Conservation (phyloP, 2,329 filamentous ascomycete genomes). For the Dissoconium aciculare region DNA sequence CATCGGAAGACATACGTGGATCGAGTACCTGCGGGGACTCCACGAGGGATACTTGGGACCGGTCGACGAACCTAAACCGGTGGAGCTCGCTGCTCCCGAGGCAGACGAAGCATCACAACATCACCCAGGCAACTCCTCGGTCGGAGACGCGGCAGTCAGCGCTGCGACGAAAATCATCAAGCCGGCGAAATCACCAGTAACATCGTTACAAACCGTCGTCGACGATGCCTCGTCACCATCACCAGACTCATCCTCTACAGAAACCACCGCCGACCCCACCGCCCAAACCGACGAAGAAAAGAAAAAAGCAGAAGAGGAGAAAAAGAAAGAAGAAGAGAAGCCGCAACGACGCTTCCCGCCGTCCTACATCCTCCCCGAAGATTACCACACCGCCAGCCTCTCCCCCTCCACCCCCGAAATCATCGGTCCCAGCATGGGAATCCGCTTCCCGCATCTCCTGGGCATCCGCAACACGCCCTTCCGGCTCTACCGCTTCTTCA, state of each 20-base stretch:
- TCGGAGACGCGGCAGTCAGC: conserved; percentile 18
- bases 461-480: conserved; percentile 83
- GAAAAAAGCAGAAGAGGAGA: conserved; percentile 18
- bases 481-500: conserved; percentile 77
- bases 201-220: conserved; percentile 1
- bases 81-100: conserved; percentile 12
- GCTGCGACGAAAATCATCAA: conserved; percentile 10
- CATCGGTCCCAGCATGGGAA: conserved; percentile 56
- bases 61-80: conserved; percentile 43
- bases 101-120: conserved; percentile 6
- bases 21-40: conserved; percentile 83
- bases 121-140: conserved; percentile 12
- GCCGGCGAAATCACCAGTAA: conserved; percentile 4
- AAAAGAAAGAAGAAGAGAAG: conserved; percentile 27
- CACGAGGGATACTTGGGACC: conserved; percentile 96
- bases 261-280: conserved; percentile 4
- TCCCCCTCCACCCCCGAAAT: conserved; percentile 52
- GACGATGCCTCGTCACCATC: too few relatives aligned
- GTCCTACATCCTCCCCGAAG: conserved; percentile 57
- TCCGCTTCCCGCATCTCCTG: conserved; percentile 77
- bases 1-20: conserved; percentile 86
- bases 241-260: conserved; percentile 6
- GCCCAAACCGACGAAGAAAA: conserved; percentile 5
- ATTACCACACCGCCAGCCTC: conserved; percentile 53
- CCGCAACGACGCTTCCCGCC: conserved; percentile 44